These are phyloP conservation scores for Pleurotus platypus DNA, from an alignment of 768 basidiomycete species.

Conservation along the genomic window DNA sequence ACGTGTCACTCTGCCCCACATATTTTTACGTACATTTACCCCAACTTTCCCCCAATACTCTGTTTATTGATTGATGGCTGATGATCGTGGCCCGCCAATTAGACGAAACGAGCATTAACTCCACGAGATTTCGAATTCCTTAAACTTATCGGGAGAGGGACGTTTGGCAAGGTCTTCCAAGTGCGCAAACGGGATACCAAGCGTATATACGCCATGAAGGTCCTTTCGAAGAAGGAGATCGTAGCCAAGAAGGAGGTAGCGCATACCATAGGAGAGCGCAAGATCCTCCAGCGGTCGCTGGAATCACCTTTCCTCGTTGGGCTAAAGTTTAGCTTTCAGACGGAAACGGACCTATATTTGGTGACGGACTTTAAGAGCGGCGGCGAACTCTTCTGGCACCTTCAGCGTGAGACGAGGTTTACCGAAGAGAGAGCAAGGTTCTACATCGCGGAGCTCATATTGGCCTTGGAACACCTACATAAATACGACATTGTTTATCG, in stretches of 20 bases:
- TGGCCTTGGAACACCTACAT: conserved; percentile 95
- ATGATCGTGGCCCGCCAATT: conserved; percentile 13
- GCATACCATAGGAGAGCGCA: conserved; percentile 98
- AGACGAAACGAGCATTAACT: conserved; percentile 85
- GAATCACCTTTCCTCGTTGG: conserved; percentile 98
- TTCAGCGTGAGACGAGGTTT: conserved; percentile 94
- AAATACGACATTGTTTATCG: conserved; percentile 96
- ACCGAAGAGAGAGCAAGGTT: conserved; percentile 91
- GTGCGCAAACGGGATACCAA: conserved; percentile 97
- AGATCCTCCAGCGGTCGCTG: conserved; percentile 91
- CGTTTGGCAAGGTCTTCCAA: conserved; percentile 98
- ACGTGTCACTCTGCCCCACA: conserved; percentile 24
- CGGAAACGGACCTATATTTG: conserved; percentile 90
- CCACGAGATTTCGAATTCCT: conserved; percentile 98
- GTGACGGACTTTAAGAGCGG: conserved; percentile 99
- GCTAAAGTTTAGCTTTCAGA: conserved; percentile 97
- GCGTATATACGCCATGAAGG: conserved; percentile 99
- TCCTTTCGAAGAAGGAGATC: conserved; percentile 97
- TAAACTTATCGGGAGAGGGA: conserved; percentile 96
- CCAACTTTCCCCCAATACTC: conserved; percentile 6
- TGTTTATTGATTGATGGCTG: conserved; percentile 1
- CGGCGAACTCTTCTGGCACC: conserved; percentile 97
- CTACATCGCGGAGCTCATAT: conserved; percentile 92
- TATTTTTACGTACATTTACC: conserved; percentile 1
- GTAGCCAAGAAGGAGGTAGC: conserved; percentile 99